These are phyloP conservation scores for Vitis vinifera DNA, from an alignment of 164 flowering plant species.

Conservation along the genomic window DNA sequence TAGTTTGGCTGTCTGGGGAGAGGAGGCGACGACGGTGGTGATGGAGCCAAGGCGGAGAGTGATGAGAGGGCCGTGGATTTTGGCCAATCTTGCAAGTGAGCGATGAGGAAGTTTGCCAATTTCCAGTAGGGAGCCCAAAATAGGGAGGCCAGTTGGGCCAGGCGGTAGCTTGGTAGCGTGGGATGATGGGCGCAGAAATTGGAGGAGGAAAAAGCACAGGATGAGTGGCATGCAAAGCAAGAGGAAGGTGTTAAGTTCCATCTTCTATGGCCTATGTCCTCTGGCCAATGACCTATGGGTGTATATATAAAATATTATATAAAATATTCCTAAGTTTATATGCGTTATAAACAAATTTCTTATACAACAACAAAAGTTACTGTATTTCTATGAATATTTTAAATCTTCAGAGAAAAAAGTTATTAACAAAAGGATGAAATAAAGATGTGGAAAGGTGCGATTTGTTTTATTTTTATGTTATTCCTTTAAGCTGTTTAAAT, in stretches of 20 bases:
- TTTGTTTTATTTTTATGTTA: no score
- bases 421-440: no score
- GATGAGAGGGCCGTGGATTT: constrained; percentile 26
- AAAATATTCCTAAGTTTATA: no score
- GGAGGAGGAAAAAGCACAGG: not conserved
- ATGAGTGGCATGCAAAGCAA: not conserved
- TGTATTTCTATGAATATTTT: no score
- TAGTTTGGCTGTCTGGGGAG: constrained; percentile 24
- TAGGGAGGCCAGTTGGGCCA: constrained; percentile 28
- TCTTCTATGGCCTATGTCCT: no score
- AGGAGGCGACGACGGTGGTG: constrained; percentile 24
- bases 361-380: no score
- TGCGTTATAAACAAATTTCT: no score
- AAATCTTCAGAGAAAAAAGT: no score
- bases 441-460: no score
- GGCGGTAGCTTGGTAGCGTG: constrained; percentile 17
- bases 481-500: no score
- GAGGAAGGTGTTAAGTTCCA: not conserved
- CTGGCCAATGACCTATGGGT: no score
- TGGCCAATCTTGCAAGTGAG: constrained; percentile 14
- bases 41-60: constrained; percentile 26
- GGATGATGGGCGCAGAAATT: not conserved
- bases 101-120: constrained; percentile 27
- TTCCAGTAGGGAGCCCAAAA: constrained; percentile 22
- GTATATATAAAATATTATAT: no score